These are phyloP conservation scores for Wickerhamiella occidentalis DNA, from an alignment of 805 yeast genomes.

Conservation along the genomic window DNA sequence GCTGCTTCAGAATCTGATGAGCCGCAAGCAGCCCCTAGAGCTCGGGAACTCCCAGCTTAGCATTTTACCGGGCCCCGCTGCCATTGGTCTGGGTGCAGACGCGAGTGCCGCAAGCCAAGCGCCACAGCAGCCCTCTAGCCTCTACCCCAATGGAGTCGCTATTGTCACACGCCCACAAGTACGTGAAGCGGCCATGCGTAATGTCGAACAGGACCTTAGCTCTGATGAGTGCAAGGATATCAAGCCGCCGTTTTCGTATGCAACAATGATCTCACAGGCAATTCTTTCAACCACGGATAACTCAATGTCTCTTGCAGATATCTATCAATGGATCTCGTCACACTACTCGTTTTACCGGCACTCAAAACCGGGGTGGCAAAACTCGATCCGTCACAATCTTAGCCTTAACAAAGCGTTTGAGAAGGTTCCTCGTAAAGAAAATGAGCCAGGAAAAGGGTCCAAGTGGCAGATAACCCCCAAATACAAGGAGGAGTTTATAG, in stretches of 20 bases:
- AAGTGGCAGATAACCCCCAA: conserved; percentile 92
- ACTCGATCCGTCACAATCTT: conserved; percentile 88
- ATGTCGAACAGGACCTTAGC: conserved; percentile 40
- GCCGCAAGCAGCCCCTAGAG: not conserved
- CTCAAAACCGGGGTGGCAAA: conserved; percentile 96
- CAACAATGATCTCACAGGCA: conserved; percentile 97
- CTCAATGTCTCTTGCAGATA: conserved; percentile 77
- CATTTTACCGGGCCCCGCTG: not conserved
- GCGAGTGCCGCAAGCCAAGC: not conserved
- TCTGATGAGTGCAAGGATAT: conserved; percentile 82
- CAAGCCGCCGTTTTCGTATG: conserved; percentile 94
- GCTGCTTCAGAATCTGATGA: not conserved
- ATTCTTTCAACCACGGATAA: conserved; percentile 81
- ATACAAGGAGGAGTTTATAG: conserved; percentile 72
- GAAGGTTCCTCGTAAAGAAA: conserved; percentile 87
- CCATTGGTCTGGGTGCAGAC: not conserved
- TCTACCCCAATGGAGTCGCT: conserved; percentile 33
- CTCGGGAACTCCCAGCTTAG: not conserved
- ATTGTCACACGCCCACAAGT: conserved; percentile 34
- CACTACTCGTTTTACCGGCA: conserved; percentile 87
- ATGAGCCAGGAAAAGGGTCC: conserved; percentile 98
- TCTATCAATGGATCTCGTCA: conserved; percentile 77
- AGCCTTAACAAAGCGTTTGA: conserved; percentile 95
- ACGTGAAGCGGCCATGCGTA: conserved; percentile 25
- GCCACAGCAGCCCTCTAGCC: conserved; percentile 10